Evolutionary conservation across 2,329 filamentous ascomycete species (phyloP), one percentile per base, ranked within the genome.

Genomic region (Penicillium sp.): DNA sequence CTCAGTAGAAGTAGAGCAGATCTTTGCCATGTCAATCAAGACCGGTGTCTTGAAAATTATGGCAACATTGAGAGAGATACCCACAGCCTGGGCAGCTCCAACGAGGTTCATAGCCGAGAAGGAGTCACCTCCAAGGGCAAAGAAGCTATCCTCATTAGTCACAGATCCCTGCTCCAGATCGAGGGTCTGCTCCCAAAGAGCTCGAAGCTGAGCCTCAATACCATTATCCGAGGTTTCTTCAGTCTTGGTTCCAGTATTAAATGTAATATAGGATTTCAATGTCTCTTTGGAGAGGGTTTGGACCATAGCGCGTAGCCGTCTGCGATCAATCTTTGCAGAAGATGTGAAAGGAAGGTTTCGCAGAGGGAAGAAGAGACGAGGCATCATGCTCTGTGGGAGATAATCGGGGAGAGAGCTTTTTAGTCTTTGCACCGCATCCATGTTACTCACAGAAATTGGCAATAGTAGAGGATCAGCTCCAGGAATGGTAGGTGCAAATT

Each of bases 61-160:
- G 3, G 77, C 71, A 4, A 80, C 77, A 11, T 70, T 75, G 10
- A 80, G 67, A 1, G 69, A 60, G 13, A 80, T 68, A 5, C 75
- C 75, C 27, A 73, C 69, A 5, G 73, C 70, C 7, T 75, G 70
- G 26, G 75, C 73, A 33, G 73, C 73, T 5, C 72, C 71, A 39
- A 80, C 78, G 1, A 80, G 71, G 29, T 73, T 75, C 77, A 81
- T 80, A 5, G 78, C 78, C 21, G 74, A 73, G 57, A 80, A 75
- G 0, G 78, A 80, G 56, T 80, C 79, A 26, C 79, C 79, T 27
- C 79, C 79, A 3, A 79, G 67, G 1, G 73, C 71, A 60, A 80
- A 79, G 64, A 81, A 81, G 49, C 72, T 78, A 47, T 80, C 78
- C 49, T 79, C 74, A 1, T 70, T 70, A 8, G 73, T 75, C 31